Base-by-base conservation (phyloP, 2,329 filamentous ascomycete species). In the Celoporthe dispersa region DNA sequence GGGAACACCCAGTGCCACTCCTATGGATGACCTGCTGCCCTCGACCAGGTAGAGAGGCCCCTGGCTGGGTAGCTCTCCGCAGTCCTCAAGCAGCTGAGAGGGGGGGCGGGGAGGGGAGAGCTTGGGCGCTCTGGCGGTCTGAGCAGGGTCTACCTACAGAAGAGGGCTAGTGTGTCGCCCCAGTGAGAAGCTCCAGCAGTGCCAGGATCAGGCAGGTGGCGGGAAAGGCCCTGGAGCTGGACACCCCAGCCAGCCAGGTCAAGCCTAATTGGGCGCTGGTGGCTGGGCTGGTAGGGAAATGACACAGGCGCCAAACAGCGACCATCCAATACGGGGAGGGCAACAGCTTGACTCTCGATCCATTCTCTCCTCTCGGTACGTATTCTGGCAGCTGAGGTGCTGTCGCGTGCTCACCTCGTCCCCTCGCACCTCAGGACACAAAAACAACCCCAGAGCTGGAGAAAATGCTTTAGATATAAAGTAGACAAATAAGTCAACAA, bases 121-220 rank as follows among this genome's bases (percentile, higher is more conserved):
- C 68, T 70, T 59, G 59, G 68, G 68, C 64, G 55, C 68, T 55
- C 48, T 31, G 57, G 68, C 64, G 68, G 64, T 67, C 61, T 35
- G 6, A 39, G 37, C n/a, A 14, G 33, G n/a, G 60, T 16, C 41
- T 48, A 48, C 41, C 41, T 44, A 44, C 41, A 44, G 16, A 19
- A 44, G 41, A 48, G 19, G 44, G 44, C 44, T 48, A n/a, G 44
- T 2, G 44, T 48, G 44, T 48, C 16, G 19, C 6, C 44, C 44
- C 44, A n/a, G 44, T n/a, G n/a, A 48, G 8, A 33, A 19, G 53
- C 53, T 31, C 53, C 6, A 19, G 12, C 6, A 60, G 53, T 9
- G 14, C 55, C 55, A 60, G 55, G 55, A 60, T 35, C 55, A 60
- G 55, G 55, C 57, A 60, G 57, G 57, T 60, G 57, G 57, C 57